Conservation (phyloP, 352 stramenopile species). For the Bremia lactucae region DNA sequence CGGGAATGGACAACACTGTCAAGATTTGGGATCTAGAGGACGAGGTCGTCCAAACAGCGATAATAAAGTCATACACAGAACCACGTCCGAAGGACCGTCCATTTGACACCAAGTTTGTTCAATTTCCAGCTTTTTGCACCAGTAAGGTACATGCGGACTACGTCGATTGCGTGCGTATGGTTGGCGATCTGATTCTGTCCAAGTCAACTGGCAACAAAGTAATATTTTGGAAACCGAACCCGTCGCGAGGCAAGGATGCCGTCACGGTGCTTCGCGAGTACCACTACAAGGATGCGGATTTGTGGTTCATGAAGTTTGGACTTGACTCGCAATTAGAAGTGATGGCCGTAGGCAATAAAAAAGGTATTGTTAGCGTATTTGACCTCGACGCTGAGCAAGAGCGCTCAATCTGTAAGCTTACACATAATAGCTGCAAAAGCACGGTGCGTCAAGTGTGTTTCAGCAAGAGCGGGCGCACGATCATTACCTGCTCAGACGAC, state of each 20-base stretch:
- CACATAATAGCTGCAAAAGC: constrained; percentile 62
- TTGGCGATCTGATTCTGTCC: constrained; percentile 66
- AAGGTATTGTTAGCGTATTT: constrained; percentile 69
- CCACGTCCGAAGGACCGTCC: constrained; percentile 42
- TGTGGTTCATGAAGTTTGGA: constrained; percentile 86
- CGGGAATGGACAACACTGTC: constrained; percentile 89
- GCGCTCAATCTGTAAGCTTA: constrained; percentile 57
- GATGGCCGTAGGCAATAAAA: constrained; percentile 75
- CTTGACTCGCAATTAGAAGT: constrained; percentile 65
- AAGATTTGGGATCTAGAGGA: constrained; percentile 90
- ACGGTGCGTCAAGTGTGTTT: constrained; percentile 75
- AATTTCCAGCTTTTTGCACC: constrained; percentile 88
- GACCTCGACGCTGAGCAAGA: constrained; percentile 65
- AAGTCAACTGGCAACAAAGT: constrained; percentile 85
- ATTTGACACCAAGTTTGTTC: constrained; percentile 79
- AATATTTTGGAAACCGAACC: constrained; percentile 88
- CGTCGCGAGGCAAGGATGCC: constrained; percentile 63
- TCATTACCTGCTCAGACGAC: constrained; percentile 68
- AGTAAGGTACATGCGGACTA: constrained; percentile 87
- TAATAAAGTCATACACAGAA: constrained; percentile 67
- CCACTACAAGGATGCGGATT: constrained; percentile 66
- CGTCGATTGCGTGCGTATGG: constrained; percentile 82
- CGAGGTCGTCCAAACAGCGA: constrained; percentile 54
- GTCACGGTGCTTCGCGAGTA: constrained; percentile 78
- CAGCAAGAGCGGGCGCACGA: constrained; percentile 53